Conservation (phyloP, 2,329 filamentous ascomycete species). For the Dothistroma septosporum region DNA sequence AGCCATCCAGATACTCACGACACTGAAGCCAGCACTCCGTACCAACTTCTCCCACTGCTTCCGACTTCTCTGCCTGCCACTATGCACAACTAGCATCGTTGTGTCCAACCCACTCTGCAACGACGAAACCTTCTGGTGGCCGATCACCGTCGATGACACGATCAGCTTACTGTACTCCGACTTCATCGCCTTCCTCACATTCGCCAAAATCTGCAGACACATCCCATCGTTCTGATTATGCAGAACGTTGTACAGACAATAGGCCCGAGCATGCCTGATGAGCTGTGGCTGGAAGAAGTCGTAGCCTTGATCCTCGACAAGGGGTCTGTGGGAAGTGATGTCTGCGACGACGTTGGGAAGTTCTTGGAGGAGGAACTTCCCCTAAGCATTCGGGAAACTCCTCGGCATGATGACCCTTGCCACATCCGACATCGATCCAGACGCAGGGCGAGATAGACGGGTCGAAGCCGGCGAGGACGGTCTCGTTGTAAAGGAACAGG, state of each 20-base stretch:
- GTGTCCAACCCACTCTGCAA: slow-evolving; percentile 7
- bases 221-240: slow-evolving; percentile 14
- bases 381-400: slow-evolving; percentile 7
- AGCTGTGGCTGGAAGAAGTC: slow-evolving; percentile 15
- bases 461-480: slow-evolving; percentile 15
- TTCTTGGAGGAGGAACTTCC: slow-evolving; percentile 17
- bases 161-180: slow-evolving; percentile 17
- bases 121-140: slow-evolving; percentile 19
- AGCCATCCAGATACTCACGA: slow-evolving; percentile 14
- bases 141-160: slow-evolving; percentile 21
- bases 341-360: slow-evolving; percentile 14
- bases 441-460: slow-evolving; percentile 16
- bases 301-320: slow-evolving; percentile 8
- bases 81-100: slow-evolving; percentile 5
- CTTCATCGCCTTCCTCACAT: slow-evolving; percentile 8
- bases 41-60: slow-evolving; percentile 5
- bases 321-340: background rate
- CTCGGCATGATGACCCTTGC: slow-evolving; percentile 17
- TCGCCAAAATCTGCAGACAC: background rate
- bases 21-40: slow-evolving; percentile 4
- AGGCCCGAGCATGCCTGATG: slow-evolving; percentile 6
- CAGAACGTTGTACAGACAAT: slow-evolving; percentile 11
- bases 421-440: slow-evolving; percentile 8
- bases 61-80: background rate
- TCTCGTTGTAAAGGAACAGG: slow-evolving; percentile 18